phyloP scores from a whole-genome alignment of 2,329 filamentous ascomycete species.

The Tolypocladium ophioglossoides region DNA sequence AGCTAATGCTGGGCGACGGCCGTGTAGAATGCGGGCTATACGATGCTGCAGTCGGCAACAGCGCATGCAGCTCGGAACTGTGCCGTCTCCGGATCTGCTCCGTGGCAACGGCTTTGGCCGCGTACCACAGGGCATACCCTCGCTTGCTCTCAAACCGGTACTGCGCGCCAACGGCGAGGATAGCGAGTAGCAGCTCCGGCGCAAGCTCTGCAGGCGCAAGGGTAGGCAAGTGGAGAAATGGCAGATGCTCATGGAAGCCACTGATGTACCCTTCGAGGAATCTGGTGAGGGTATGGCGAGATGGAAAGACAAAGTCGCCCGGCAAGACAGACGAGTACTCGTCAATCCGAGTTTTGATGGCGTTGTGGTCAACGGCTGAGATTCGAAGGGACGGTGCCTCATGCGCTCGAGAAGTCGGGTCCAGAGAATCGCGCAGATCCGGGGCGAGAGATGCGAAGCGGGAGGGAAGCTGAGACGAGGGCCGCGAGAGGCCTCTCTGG shows the following conservation, averaged over 20 bases:
- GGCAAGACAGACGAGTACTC: slow-evolving; percentile 52
- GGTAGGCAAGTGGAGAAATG: slow-evolving; percentile 57
- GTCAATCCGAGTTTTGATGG: slow-evolving; percentile 47
- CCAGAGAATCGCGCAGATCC: slow-evolving; percentile 33
- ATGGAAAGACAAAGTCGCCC: slow-evolving; percentile 55
- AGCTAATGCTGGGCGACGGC: slow-evolving; percentile 45
- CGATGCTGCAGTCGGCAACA: slow-evolving; percentile 45
- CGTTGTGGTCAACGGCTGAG: slow-evolving; percentile 41
- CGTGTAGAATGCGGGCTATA: slow-evolving; percentile 51
- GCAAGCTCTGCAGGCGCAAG: slow-evolving; percentile 53
- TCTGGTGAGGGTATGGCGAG: slow-evolving; percentile 55
- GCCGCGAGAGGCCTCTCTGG: slow-evolving; percentile 33
- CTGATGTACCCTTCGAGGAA: slow-evolving; percentile 62
- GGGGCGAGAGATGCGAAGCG: slow-evolving; percentile 43
- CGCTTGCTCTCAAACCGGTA: slow-evolving; percentile 52
- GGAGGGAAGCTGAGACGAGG: slow-evolving; percentile 41
- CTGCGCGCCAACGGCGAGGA: slow-evolving; percentile 57
- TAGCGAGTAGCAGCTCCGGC: slow-evolving; percentile 56
- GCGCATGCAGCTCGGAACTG: slow-evolving; percentile 44
- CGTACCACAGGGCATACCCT: slow-evolving; percentile 51
- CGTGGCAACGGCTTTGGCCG: slow-evolving; percentile 44
- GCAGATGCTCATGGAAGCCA: slow-evolving; percentile 49
- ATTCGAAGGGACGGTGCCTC: slow-evolving; percentile 33
- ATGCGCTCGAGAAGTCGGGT: slow-evolving; percentile 11
- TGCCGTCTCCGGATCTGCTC: slow-evolving; percentile 49